phyloP scores from a whole-genome alignment of 208 protist species.

The Tritrichomonas musculus region DNA sequence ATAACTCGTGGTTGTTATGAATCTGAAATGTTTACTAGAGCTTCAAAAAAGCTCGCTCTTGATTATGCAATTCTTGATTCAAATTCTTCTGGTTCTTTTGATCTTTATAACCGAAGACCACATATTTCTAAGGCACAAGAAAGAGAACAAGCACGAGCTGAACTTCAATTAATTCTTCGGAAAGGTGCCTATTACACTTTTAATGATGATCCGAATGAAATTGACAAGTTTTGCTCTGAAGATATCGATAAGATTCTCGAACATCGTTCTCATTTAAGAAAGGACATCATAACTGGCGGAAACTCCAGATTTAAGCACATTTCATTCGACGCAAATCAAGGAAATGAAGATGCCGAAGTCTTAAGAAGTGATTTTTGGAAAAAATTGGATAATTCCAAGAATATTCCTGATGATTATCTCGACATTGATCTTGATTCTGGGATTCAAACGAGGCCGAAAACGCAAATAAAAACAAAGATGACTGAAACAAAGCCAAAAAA shows the following conservation, averaged over 20 bases:
- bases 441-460: too few species aligned
- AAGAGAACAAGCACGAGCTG: neutral
- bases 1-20: slow-evolving; percentile 79
- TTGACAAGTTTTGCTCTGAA: neutral
- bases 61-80: slow-evolving; percentile 52
- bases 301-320: neutral
- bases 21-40: slow-evolving; percentile 71
- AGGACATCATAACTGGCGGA: neutral
- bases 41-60: slow-evolving; percentile 71
- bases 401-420: too few species aligned
- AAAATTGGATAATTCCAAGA: too few species aligned
- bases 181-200: slow-evolving; percentile 40
- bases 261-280: too few species aligned
- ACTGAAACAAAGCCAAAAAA: too few species aligned
- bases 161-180: slow-evolving; percentile 38
- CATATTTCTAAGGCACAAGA: neutral
- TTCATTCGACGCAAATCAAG: neutral
- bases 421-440: too few species aligned
- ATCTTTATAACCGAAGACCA: too few species aligned
- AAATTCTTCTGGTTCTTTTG: too few species aligned
- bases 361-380: too few species aligned
- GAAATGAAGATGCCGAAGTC: neutral
- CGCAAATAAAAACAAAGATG: too few species aligned
- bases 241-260: neutral
- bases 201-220: neutral